Evolutionary conservation across 139 green algal species (phyloP).

Genomic region (Asterochloris erici): DNA sequence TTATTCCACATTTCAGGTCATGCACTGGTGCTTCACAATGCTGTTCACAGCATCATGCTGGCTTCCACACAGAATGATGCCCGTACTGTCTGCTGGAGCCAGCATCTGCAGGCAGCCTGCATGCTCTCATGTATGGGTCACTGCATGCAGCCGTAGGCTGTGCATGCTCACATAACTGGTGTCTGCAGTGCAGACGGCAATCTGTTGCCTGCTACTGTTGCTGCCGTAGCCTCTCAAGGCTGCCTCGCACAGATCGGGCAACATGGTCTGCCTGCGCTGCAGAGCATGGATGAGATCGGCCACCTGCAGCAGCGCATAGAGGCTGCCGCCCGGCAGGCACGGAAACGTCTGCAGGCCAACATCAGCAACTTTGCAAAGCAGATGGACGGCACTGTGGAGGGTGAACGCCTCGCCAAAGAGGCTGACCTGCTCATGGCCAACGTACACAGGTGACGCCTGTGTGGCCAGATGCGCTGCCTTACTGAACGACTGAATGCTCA

Average conservation of each 20-base stretch:
- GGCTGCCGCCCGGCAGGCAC: constrained; percentile 25
- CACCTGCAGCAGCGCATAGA: constrained; percentile 47
- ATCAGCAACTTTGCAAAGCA: constrained; percentile 46
- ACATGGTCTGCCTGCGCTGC: not conserved
- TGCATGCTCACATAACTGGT: not conserved
- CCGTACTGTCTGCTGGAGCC: too few relatives aligned
- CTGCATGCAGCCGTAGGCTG: not conserved
- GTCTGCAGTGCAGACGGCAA: not conserved
- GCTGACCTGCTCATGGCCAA: constrained; percentile 83
- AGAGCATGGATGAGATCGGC: constrained; percentile 17
- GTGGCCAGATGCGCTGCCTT: too few relatives aligned
- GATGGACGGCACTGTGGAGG: constrained; percentile 30
- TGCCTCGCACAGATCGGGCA: not conserved
- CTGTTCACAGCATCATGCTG: not conserved
- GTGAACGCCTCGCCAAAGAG: constrained; percentile 43
- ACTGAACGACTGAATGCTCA: too few relatives aligned
- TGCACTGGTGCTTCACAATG: not conserved
- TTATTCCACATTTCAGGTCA: not conserved
- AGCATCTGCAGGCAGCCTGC: too few relatives aligned
- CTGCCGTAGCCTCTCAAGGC: not conserved
- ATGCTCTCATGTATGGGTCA: not conserved
- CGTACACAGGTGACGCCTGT: constrained; percentile 43
- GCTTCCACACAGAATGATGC: too few relatives aligned
- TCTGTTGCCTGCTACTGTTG: too few relatives aligned
- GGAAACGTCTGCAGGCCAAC: constrained; percentile 45